Conservation (phyloP, 352 stramenopile species). For the Globisporangium megalacanthum region DNA sequence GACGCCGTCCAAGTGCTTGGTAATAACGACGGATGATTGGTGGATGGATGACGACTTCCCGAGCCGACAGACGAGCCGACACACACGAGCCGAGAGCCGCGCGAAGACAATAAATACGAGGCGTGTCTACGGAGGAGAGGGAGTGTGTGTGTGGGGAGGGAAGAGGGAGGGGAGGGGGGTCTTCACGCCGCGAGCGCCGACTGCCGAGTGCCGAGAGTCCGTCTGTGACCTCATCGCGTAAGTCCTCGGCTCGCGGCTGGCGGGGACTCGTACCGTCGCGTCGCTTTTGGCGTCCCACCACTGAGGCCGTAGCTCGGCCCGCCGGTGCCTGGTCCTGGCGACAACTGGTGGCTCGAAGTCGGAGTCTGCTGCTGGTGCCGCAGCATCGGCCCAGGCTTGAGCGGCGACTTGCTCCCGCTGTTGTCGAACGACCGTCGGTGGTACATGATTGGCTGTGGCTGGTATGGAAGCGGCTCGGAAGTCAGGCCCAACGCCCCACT, state of each 20-base stretch:
- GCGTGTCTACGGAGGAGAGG: background rate
- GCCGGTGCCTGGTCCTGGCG: background rate
- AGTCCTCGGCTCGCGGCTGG: background rate
- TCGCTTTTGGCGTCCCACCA: background rate
- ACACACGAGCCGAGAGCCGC: too few species aligned
- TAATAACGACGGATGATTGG: too few species aligned
- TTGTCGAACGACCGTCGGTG: conserved; percentile 6
- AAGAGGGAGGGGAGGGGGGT: background rate
- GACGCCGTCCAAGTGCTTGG: background rate
- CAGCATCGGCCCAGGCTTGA: conserved; percentile 8
- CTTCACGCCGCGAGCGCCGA: background rate
- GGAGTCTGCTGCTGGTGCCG: conserved; percentile 8
- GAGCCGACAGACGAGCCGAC: too few species aligned
- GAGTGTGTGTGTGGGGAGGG: too few species aligned
- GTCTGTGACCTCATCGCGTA: background rate
- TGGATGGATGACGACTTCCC: too few species aligned
- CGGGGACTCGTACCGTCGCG: conserved; percentile 3
- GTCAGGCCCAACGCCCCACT: background rate
- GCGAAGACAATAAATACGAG: conserved; percentile 10
- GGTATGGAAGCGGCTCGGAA: conserved; percentile 3
- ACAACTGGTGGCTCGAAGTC: background rate
- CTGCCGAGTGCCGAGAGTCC: too few species aligned
- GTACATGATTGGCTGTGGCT: background rate
- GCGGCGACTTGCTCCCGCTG: conserved; percentile 7
- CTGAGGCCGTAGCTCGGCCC: background rate